These are phyloP conservation scores for Apostasia shenzhenica DNA, from an alignment of 106 monocot genomes.

Conservation along the genomic window DNA sequence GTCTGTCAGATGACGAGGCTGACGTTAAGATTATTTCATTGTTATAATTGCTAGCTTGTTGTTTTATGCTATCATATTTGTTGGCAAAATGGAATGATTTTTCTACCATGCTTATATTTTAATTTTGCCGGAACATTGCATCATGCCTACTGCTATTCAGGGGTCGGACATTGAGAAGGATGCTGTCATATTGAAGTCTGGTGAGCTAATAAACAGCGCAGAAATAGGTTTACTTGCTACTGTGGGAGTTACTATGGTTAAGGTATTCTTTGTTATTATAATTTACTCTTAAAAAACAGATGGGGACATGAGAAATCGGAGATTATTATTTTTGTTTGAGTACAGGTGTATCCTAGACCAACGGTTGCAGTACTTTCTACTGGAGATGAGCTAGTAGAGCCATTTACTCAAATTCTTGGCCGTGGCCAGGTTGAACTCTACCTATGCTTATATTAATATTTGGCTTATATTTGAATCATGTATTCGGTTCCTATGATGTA, in stretches of 20 bases:
- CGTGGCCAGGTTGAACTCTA: conserved; percentile 60
- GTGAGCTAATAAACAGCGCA: conserved; percentile 61
- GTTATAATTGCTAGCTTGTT: too few relatives aligned
- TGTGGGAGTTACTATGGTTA: conserved; percentile 63
- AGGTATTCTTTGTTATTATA: conserved; percentile 40
- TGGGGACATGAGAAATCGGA: background rate
- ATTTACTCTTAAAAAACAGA: background rate
- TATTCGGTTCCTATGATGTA: background rate
- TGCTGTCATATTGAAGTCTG: conserved; percentile 56
- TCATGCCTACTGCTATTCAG: conserved; percentile 15
- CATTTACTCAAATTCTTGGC: conserved; percentile 42
- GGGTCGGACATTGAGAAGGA: conserved; percentile 87
- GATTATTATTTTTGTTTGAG: background rate
- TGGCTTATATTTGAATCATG: background rate
- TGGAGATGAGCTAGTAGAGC: conserved; percentile 87
- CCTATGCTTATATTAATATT: background rate
- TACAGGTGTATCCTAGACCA: conserved; percentile 73
- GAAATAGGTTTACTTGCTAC: conserved; percentile 93
- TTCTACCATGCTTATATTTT: too few relatives aligned
- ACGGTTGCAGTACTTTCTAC: conserved; percentile 78
- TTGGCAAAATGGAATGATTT: too few relatives aligned
- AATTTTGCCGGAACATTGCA: too few relatives aligned
- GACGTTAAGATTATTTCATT: too few relatives aligned
- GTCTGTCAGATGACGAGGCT: too few relatives aligned
- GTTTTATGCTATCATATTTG: too few relatives aligned